Evolutionary conservation across 768 basidiomycete species (phyloP), one percentile per base, ranked within the genome.

Genomic region (Asterophora lycoperdoides): DNA sequence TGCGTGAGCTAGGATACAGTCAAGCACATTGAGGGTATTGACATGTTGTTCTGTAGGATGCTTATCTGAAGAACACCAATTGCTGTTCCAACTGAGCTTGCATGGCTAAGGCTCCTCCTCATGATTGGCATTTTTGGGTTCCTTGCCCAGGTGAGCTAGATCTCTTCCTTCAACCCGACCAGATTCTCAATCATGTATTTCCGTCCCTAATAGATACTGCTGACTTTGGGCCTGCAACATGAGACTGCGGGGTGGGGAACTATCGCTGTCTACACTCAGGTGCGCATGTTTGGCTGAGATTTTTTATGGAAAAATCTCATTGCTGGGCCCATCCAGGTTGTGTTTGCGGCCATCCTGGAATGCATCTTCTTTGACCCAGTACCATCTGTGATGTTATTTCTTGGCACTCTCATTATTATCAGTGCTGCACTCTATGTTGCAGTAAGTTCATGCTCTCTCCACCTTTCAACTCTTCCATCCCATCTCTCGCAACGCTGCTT

Each of bases 341-440:
- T 89, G n/a, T 90, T 84, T 58, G 81, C 86, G 0, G 69, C 76
- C 2, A 60, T 81, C 13, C 68, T 89, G 10, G 85, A 93, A 60
- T 68, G 78, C 5, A 53, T 84, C 34, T 75, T 86, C 56, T 88
- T 91, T 63, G 70, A 79, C 38, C 74, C 74, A 0, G 61, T 69
- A 5, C 87, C 86, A 0, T 76, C 84, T 1, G 53, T 70, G 1
- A 66, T 86, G 26, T 86, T 83, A 3, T 58, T 83, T 4, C 54
- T 80, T 8, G 90, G 90, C 0, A 81, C 80, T 1, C 38, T 69
- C 3, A 78, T 89, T 48, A 91, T 90, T 54, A 63, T 89, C 30
- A 55, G 68, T 1, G 75, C 79, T 8, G 86, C 86, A 0, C 54
- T 83, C 19, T 88, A 79, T 61, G 78, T 84, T 29, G 85, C 80